Evolutionary conservation across 345 rosid genomes (phyloP).

Genomic region (Stellera chamaejasme): DNA sequence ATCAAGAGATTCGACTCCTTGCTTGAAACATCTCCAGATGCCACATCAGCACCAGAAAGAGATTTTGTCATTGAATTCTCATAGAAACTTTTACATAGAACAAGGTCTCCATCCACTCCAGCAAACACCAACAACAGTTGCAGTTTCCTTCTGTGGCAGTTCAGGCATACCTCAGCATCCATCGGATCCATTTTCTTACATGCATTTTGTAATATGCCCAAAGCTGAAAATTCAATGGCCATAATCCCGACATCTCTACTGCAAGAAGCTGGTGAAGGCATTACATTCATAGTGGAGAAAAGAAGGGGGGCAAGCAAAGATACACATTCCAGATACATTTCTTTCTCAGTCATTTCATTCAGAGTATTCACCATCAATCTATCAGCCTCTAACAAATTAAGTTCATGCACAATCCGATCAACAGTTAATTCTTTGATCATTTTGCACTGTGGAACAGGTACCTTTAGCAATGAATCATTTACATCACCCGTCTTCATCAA

Average conservation of each 20-base stretch:
- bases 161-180: slow-evolving; percentile 55
- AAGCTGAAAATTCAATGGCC: slow-evolving; percentile 59
- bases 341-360: slow-evolving; percentile 70
- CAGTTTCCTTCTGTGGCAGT: slow-evolving; percentile 74
- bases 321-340: slow-evolving; percentile 55
- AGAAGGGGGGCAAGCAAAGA: slow-evolving; percentile 70
- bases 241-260: slow-evolving; percentile 33
- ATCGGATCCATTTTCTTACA: slow-evolving; percentile 57
- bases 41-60: slow-evolving; percentile 26
- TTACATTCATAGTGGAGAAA: slow-evolving; percentile 39
- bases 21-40: slow-evolving; percentile 31
- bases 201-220: slow-evolving; percentile 60
- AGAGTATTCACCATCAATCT: slow-evolving; percentile 62
- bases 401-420: slow-evolving; percentile 59
- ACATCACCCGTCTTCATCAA: slow-evolving; percentile 33
- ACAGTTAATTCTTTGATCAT: slow-evolving; percentile 48
- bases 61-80: slow-evolving; percentile 23
- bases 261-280: slow-evolving; percentile 29
- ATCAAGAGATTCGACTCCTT: slow-evolving; percentile 50
- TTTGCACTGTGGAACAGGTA: slow-evolving; percentile 65
- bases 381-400: slow-evolving; percentile 68
- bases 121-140: slow-evolving; percentile 52
- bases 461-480: slow-evolving; percentile 25
- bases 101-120: slow-evolving; percentile 38
- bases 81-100: slow-evolving; percentile 22